phyloP scores from a whole-genome alignment of 208 protist species.

The Naegleria gruberi region DNA sequence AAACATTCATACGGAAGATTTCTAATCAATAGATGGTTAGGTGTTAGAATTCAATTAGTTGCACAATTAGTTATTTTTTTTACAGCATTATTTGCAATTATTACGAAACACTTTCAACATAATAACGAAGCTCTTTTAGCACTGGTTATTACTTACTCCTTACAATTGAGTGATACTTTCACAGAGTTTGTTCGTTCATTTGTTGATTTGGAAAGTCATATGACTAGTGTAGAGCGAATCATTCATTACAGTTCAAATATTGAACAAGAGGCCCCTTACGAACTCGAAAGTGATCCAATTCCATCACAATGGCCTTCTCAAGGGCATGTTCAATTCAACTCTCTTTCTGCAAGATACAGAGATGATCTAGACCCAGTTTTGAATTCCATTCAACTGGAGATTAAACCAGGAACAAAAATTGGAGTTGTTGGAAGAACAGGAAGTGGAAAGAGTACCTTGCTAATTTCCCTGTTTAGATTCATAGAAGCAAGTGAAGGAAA shows the following conservation, averaged over 20 bases:
- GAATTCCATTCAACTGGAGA: slow-evolving; percentile 31
- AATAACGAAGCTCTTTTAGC: slow-evolving; percentile 26
- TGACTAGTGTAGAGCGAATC: slow-evolving; percentile 33
- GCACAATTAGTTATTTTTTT: slow-evolving; percentile 60
- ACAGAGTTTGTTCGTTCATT: slow-evolving; percentile 26
- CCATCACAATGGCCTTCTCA: neutral
- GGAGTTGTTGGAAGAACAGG: slow-evolving; percentile 66
- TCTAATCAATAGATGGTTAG: slow-evolving; percentile 63
- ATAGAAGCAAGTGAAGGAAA: neutral
- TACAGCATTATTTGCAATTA: slow-evolving; percentile 42
- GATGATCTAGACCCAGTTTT: slow-evolving; percentile 31
- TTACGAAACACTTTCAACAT: neutral
- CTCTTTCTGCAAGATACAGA: neutral
- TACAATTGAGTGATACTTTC: slow-evolving; percentile 25
- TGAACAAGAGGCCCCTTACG: slow-evolving; percentile 25
- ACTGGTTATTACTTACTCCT: slow-evolving; percentile 37
- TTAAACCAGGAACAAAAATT: slow-evolving; percentile 53
- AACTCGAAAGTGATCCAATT: slow-evolving; percentile 46
- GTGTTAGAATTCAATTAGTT: slow-evolving; percentile 66
- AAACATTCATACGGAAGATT: slow-evolving; percentile 27
- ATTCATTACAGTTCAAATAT: neutral
- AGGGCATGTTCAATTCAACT: neutral
- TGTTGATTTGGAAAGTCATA: slow-evolving; percentile 37
- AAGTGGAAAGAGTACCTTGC: slow-evolving; percentile 46
- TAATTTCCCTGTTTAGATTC: slow-evolving; percentile 28